phyloP scores from a whole-genome alignment of 768 basidiomycete species.

The Lentinula boryana region DNA sequence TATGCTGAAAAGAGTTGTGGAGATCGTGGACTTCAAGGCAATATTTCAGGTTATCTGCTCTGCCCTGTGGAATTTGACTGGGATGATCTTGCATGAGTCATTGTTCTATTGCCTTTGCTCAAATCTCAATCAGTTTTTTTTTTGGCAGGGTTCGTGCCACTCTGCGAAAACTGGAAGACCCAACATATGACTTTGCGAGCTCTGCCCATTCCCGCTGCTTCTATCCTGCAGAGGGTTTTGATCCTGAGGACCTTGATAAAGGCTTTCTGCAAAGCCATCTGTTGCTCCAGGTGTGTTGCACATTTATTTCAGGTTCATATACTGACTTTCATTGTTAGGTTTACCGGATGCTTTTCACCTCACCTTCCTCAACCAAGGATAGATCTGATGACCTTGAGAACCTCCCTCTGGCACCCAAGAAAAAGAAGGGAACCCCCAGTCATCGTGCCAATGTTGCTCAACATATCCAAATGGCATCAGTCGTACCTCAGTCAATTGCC shows the following conservation, averaged over 20 bases:
- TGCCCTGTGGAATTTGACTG: too few species aligned
- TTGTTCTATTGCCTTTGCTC: too few species aligned
- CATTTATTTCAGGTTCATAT: neutral
- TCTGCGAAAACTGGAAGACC: neutral
- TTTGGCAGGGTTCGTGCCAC: neutral
- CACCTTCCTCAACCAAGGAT: neutral
- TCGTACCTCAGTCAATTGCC: neutral
- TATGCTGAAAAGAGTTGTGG: too few species aligned
- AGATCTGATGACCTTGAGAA: neutral
- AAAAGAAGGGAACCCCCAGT: neutral
- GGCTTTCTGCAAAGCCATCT: neutral
- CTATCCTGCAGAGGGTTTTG: neutral
- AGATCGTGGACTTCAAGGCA: too few species aligned
- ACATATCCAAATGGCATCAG: neutral
- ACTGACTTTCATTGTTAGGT: neutral
- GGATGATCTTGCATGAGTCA: too few species aligned
- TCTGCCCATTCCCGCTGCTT: neutral
- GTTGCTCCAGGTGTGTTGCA: neutral
- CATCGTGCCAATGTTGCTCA: neutral
- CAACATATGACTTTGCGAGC: neutral
- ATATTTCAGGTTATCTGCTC: too few species aligned
- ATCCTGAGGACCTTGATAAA: neutral
- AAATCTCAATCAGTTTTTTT: neutral
- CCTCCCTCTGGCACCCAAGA: neutral
- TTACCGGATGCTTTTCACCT: neutral